Conservation (phyloP, 352 stramenopile species). For the Pythium apleroticum region DNA sequence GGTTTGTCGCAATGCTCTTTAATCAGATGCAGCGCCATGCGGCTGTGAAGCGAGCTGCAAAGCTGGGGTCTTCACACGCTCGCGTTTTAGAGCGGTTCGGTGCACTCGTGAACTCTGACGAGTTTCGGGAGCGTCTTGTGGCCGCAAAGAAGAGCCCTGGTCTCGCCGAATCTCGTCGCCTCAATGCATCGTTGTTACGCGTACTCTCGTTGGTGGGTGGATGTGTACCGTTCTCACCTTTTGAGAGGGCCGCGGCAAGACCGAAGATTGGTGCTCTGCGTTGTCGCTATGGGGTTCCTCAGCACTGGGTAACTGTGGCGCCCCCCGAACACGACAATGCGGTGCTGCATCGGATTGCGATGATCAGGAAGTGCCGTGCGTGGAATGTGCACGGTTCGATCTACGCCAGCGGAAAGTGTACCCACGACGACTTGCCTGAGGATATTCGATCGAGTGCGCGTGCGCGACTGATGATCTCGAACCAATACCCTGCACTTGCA, state of each 20-base stretch:
- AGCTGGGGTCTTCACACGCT: conserved; percentile 2
- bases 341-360: conserved; percentile 19
- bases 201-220: conserved; percentile 24
- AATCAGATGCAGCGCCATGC: too few species aligned
- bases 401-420: background rate
- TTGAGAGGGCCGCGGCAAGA: conserved; percentile 20
- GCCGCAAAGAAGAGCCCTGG: conserved; percentile 4
- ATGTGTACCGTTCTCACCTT: conserved; percentile 32
- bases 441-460: conserved; percentile 2
- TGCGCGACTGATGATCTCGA: conserved; percentile 4
- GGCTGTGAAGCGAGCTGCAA: conserved; percentile 2
- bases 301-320: conserved; percentile 27
- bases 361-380: too few species aligned
- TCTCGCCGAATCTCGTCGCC: background rate
- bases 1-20: too few species aligned
- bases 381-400: too few species aligned
- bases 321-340: conserved; percentile 29
- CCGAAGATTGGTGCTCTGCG: conserved; percentile 29
- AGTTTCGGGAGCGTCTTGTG: conserved; percentile 3
- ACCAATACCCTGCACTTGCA: conserved; percentile 15
- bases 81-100: background rate
- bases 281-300: conserved; percentile 21
- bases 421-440: conserved; percentile 7
- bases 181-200: conserved; percentile 22
- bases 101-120: conserved; percentile 4